Percentiles rank a stretch among this genome's conserved stretches.
These are phyloP conservation scores for Cenchrus americanus DNA, from an alignment of 176 grass and related monocot genomes.

Conservation along the genomic window DNA sequence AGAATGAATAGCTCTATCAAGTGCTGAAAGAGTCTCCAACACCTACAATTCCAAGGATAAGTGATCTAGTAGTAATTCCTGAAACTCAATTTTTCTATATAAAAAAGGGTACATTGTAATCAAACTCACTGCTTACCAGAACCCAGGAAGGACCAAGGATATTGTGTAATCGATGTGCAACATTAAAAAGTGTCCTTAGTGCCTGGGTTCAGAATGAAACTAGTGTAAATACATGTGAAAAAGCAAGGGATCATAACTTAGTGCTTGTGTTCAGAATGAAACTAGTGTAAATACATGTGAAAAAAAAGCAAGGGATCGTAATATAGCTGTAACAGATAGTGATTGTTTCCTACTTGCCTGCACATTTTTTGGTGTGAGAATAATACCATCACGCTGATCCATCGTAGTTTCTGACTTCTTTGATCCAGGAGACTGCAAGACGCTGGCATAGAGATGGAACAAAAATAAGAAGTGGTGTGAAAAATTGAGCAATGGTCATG, in stretches of 20 bases:
- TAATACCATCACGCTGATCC: constrained; percentile 88
- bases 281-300: constrained; percentile 24
- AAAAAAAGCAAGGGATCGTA: constrained; percentile 30
- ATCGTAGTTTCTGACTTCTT: constrained; percentile 70
- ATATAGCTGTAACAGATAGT: neutral
- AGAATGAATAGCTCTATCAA: constrained; percentile 97
- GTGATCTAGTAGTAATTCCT: constrained; percentile 26
- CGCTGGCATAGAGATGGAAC: constrained; percentile 56
- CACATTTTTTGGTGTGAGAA: constrained; percentile 96
- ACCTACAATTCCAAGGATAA: constrained; percentile 60
- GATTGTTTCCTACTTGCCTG: constrained; percentile 78
- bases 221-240: constrained; percentile 31
- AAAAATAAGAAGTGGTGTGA: constrained; percentile 35
- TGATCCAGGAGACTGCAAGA: constrained; percentile 77
- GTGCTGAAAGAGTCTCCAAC: constrained; percentile 92
- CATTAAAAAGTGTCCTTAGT: constrained; percentile 95
- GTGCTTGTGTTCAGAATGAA: constrained; percentile 61
- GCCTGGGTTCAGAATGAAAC: constrained; percentile 60
- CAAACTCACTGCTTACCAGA: constrained; percentile 63
- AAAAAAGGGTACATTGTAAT: constrained; percentile 27
- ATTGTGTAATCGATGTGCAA: constrained; percentile 99
- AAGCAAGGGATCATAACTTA: constrained; percentile 47
- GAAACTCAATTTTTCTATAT: neutral
- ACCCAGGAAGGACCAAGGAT: constrained; percentile 92
- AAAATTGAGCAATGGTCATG: constrained; percentile 5